Conservation (phyloP, 192 early-diverging fungal genomes). For the Gamsiella multidivaricata region DNA sequence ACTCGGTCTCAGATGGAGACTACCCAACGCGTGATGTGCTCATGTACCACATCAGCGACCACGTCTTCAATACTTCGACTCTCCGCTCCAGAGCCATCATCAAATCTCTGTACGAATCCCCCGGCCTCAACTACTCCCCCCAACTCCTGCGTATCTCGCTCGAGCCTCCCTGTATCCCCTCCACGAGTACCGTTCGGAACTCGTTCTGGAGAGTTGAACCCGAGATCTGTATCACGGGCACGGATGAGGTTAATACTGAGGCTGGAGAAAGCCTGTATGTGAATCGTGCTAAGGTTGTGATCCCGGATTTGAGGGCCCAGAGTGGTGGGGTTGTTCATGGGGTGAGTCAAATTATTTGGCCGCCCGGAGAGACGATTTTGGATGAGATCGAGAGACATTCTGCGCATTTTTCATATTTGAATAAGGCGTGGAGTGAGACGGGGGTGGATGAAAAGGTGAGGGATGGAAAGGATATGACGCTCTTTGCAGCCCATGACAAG, state of each 20-base stretch:
- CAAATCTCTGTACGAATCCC: conserved; percentile 22
- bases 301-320: conserved; percentile 20
- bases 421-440: conserved; percentile 31
- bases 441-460: conserved; percentile 26
- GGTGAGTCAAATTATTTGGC: conserved; percentile 25
- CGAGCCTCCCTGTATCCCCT: conserved; percentile 13
- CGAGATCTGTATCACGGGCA: conserved; percentile 18
- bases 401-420: conserved; percentile 21
- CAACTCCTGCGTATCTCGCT: conserved; percentile 33
- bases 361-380: conserved; percentile 29
- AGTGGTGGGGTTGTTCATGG: conserved; percentile 42
- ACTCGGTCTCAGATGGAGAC: conserved; percentile 33
- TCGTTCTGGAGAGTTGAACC: conserved; percentile 19
- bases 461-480: conserved; percentile 32
- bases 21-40: conserved; percentile 26
- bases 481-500: conserved; percentile 38
- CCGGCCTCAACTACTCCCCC: conserved; percentile 29
- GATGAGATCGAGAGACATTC: conserved; percentile 34
- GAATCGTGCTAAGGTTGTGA: conserved; percentile 26
- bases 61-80: conserved; percentile 17
- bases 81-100: conserved; percentile 15
- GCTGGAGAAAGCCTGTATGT: conserved; percentile 2
- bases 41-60: conserved; percentile 37
- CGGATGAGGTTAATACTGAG: background rate
- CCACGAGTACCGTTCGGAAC: background rate